Conservation (phyloP, 495 filamentous ascomycete genomes). For the Lepidopterella palustris region DNA sequence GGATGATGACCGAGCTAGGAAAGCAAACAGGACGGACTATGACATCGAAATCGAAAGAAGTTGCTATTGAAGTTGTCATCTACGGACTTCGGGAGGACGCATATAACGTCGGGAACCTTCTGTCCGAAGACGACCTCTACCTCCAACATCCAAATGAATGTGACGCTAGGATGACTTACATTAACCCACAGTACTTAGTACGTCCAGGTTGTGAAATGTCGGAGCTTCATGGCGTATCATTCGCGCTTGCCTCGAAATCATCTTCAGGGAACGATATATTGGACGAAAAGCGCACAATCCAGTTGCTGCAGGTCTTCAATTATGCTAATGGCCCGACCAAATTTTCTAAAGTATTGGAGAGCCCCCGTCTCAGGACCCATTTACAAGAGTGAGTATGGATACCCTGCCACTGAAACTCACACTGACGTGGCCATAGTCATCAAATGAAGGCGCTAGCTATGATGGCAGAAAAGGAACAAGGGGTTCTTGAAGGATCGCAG, state of each 20-base stretch:
- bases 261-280: not conserved
- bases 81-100: not conserved
- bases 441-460: not conserved
- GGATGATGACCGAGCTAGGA: too few species aligned
- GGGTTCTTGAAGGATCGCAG: not conserved
- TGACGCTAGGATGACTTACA: not conserved
- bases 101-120: not conserved
- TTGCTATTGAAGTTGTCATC: not conserved
- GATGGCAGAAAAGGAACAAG: not conserved
- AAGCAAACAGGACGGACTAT: too few species aligned
- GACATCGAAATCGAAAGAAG: too few species aligned
- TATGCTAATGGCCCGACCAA: not conserved
- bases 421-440: not conserved
- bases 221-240: too few species aligned
- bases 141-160: not conserved
- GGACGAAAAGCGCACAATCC: not conserved
- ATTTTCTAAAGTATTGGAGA: not conserved
- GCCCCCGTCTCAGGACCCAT: not conserved
- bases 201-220: not conserved
- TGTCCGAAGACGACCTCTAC: not conserved
- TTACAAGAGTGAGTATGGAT: not conserved
- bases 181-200: not conserved
- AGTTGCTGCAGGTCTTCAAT: not conserved
- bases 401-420: not conserved
- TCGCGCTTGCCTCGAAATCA: not conserved